phyloP scores from a whole-genome alignment of 148 eudicot genomes.

The Chenopodium berlandieri region DNA sequence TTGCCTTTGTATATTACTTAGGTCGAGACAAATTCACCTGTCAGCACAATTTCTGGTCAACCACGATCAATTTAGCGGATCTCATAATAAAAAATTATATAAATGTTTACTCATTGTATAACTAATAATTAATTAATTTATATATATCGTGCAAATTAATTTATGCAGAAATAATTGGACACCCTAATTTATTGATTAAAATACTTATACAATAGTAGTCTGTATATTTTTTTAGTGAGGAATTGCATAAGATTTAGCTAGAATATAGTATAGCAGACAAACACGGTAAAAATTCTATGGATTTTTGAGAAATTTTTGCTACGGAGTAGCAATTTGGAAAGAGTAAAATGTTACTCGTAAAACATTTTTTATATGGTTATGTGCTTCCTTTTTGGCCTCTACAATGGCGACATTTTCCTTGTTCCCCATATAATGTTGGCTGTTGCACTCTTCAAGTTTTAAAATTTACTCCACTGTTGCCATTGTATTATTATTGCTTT shows the following conservation, averaged over 20 bases:
- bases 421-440: slow-evolving; percentile 4
- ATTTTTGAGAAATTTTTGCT: background rate
- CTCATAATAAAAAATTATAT: background rate
- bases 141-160: no score
- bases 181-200: no score
- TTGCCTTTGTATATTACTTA: no score
- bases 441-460: background rate
- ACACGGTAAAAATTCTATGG: background rate
- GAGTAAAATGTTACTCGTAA: background rate
- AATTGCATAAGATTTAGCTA: no score
- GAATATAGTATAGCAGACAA: no score
- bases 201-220: no score
- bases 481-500: no score
- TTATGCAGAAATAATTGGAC: no score
- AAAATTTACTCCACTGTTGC: no score
- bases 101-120: no score
- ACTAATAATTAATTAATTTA: no score
- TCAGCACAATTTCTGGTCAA: slow-evolving; percentile 25
- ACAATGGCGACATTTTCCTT: slow-evolving; percentile 22
- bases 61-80: background rate
- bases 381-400: slow-evolving; percentile 27
- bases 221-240: no score
- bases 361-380: background rate
- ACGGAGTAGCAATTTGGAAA: background rate
- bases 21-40: slow-evolving; percentile 23